Evolutionary conservation across 306 rosid species (phyloP).

Genomic region (Castanea sativa): DNA sequence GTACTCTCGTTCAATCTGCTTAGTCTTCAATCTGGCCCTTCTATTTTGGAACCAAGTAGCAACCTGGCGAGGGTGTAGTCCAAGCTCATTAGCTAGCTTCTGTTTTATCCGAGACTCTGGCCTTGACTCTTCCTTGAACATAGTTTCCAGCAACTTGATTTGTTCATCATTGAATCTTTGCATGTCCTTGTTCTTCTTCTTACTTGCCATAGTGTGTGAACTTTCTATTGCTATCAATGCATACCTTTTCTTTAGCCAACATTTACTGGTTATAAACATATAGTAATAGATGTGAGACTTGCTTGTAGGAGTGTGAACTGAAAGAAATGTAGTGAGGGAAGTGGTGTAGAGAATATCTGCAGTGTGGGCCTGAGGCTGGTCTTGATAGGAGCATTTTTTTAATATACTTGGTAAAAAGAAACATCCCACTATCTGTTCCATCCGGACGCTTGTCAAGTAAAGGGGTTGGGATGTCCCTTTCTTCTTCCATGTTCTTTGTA

Average conservation of each 20-base stretch:
- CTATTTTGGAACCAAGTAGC: slow-evolving; percentile 96
- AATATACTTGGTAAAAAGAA: not conserved
- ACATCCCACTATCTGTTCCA: not conserved
- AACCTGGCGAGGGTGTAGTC: slow-evolving; percentile 84
- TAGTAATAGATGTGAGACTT: not conserved
- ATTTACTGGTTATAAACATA: not conserved
- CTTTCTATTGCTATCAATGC: not conserved
- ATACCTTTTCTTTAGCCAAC: not conserved
- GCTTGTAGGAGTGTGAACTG: not conserved
- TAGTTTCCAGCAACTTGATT: slow-evolving; percentile 62
- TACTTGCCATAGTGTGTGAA: slow-evolving; percentile 15
- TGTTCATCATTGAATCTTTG: slow-evolving; percentile 83
- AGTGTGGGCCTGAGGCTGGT: not conserved
- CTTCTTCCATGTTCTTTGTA: not conserved
- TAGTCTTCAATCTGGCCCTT: slow-evolving; percentile 89
- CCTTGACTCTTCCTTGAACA: slow-evolving; percentile 72
- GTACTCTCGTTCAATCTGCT: slow-evolving; percentile 69
- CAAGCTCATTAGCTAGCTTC: slow-evolving; percentile 72
- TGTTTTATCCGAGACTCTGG: slow-evolving; percentile 72
- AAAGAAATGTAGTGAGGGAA: not conserved
- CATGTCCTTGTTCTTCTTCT: slow-evolving; percentile 51
- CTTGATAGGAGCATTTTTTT: not conserved
- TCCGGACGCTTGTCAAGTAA: not conserved
- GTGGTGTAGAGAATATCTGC: not conserved
- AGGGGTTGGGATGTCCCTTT: not conserved